Conservation (phyloP, 345 rosid genomes). For the Zanthoxylum bungeanum region DNA sequence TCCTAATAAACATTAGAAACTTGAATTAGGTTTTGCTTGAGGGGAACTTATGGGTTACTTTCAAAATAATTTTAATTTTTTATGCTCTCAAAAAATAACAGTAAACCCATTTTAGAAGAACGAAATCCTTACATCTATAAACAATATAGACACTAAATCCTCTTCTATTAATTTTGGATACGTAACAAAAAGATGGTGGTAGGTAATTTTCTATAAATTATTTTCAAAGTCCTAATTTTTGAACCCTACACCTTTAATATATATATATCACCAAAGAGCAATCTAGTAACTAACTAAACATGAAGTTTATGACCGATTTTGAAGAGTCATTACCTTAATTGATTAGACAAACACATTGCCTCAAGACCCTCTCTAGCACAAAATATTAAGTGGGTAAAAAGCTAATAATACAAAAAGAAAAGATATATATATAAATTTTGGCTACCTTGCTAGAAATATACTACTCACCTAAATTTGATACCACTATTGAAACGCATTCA, state of each 20-base stretch:
- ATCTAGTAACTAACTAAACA: conserved; percentile 41
- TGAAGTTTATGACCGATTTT: conserved; percentile 20
- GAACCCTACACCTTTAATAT: conserved; percentile 26
- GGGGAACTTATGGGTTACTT: conserved; percentile 26
- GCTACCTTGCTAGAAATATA: conserved; percentile 42
- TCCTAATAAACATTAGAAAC: neutral
- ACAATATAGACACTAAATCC: conserved; percentile 18
- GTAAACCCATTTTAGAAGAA: conserved; percentile 14
- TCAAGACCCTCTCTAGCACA: conserved; percentile 14
- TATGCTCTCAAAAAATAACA: conserved; percentile 9
- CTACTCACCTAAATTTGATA: conserved; percentile 42
- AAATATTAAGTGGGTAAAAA: conserved; percentile 18
- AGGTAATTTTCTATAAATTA: conserved; percentile 31
- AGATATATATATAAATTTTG: too few relatives aligned
- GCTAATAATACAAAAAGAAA: conserved; percentile 25
- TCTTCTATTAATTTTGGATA: conserved; percentile 13
- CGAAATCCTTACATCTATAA: neutral
- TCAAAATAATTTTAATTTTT: conserved; percentile 9
- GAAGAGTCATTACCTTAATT: conserved; percentile 17
- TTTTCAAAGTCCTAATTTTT: conserved; percentile 11
- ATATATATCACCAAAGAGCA: conserved; percentile 21
- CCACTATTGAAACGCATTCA: conserved; percentile 28
- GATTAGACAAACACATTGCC: conserved; percentile 24
- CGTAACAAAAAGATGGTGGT: conserved; percentile 26
- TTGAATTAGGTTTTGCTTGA: conserved; percentile 7